These are phyloP conservation scores for Phialocephala subalpina DNA, from an alignment of 2,329 filamentous ascomycete genomes.

Conservation along the genomic window DNA sequence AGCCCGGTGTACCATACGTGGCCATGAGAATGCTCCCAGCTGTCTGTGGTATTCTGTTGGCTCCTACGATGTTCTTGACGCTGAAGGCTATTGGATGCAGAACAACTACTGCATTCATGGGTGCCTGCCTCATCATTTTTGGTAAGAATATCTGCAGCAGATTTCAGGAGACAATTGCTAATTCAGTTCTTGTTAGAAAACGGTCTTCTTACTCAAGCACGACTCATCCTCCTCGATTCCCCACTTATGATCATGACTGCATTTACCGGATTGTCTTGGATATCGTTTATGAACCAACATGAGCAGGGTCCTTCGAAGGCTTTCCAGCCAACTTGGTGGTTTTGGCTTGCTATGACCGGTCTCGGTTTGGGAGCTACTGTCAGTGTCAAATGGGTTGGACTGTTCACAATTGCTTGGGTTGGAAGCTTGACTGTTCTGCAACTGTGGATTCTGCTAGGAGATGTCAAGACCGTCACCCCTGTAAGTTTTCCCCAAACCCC, in stretches of 20 bases:
- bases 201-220: conserved; percentile 91
- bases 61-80: conserved; percentile 93
- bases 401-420: conserved; percentile 99
- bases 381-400: conserved; percentile 98
- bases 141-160: conserved; percentile 58
- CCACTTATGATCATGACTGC: conserved; percentile 93
- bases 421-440: conserved; percentile 89
- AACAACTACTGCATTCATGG: conserved; percentile 83
- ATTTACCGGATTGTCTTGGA: conserved; percentile 88
- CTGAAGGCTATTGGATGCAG: conserved; percentile 91
- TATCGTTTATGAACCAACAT: conserved; percentile 95
- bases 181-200: conserved; percentile 73
- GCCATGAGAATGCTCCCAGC: conserved; percentile 96
- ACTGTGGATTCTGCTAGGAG: conserved; percentile 93
- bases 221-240: conserved; percentile 94
- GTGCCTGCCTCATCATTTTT: conserved; percentile 88
- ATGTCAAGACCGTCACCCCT: conserved; percentile 83
- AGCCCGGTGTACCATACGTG: conserved; percentile 94
- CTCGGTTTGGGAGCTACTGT: conserved; percentile 87
- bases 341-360: conserved; percentile 90
- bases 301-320: conserved; percentile 90
- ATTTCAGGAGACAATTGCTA: conserved; percentile 28
- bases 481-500: conserved; percentile 51
- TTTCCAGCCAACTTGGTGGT: conserved; percentile 94
- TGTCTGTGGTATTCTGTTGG: conserved; percentile 84